Evolutionary conservation across 169 alveolate species (phyloP).

Genomic region (Plasmodium coatneyi): DNA sequence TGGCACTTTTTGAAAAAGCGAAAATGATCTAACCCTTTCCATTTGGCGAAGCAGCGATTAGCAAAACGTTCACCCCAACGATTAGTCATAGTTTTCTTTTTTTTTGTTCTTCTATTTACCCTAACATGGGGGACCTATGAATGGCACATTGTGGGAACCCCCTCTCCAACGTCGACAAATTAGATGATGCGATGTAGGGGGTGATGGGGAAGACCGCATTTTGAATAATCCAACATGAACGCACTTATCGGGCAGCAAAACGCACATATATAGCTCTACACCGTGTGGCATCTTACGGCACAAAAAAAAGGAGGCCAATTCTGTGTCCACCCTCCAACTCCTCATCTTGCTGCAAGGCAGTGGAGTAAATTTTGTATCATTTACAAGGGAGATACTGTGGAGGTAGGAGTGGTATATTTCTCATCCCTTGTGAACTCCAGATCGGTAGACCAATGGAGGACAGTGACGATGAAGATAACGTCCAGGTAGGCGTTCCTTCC

Average conservation of each 20-base stretch:
- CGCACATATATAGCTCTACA: neutral
- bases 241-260: neutral
- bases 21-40: neutral
- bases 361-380: neutral
- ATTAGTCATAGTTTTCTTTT: neutral
- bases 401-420: neutral
- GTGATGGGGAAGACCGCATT: neutral
- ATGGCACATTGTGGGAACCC: neutral
- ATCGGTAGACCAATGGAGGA: slow-evolving; percentile 38
- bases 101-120: neutral
- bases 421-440: neutral
- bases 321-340: neutral
- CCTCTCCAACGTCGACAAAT: neutral
- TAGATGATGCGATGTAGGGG: neutral
- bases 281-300: neutral
- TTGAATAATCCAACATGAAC: neutral
- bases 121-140: neutral
- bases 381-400: neutral
- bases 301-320: neutral
- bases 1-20: neutral
- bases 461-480: slow-evolving; percentile 57
- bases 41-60: neutral
- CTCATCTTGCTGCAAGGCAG: neutral
- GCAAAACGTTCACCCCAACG: neutral
- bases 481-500: slow-evolving; percentile 22